Base-by-base conservation (phyloP, 2,329 filamentous ascomycete species). In the Colletotrichum camelliae region DNA sequence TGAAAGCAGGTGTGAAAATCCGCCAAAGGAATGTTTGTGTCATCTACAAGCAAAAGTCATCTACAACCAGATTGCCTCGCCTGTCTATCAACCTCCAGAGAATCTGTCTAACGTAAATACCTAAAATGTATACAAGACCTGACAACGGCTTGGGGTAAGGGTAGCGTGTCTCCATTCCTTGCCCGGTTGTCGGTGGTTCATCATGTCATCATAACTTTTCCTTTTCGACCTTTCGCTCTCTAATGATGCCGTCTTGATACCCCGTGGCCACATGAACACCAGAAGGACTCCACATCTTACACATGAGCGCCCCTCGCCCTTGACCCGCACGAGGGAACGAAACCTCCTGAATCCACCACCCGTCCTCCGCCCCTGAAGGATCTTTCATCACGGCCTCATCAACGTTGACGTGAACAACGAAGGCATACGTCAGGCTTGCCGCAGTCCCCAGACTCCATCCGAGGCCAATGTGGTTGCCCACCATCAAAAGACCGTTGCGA, bases 291-390 rank as follows among this genome's bases (percentile, higher is more conserved):
- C 89, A 91, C 37, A 90, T 87, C 81, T 88, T 88, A 70, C 84
- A 87, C 80, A 88, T 83, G 75, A 91, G 81, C 64, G 88, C 84
- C 3, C 85, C 87, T 57, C 89, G 83, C 1, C 88, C 88, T 4
- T 87, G 85, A 27, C 82, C 86, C 4, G 86, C 83, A 27, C 89
- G 81, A 5, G 89, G 88, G 80, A 89, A 91, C 37, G 79, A 85
- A 1, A 84, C 83, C 79, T 91, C 89, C 79, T 90, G 88, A 18
- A 91, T 80, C 89, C 89, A 91, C 89, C 89, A 91, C 15, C 83
- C 83, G 4, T 84, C 82, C 5, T 83, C 84, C 7, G 81, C 79
- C 16, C 78, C 77, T 5, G 37, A 66, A 13, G 77, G 76, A 24
- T 82, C 80, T 29, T 77, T 48, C 87, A 91, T 90, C 8, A 89